Evolutionary conservation across 345 rosid genomes (phyloP).

Genomic region (Eucalyptus marginata): DNA sequence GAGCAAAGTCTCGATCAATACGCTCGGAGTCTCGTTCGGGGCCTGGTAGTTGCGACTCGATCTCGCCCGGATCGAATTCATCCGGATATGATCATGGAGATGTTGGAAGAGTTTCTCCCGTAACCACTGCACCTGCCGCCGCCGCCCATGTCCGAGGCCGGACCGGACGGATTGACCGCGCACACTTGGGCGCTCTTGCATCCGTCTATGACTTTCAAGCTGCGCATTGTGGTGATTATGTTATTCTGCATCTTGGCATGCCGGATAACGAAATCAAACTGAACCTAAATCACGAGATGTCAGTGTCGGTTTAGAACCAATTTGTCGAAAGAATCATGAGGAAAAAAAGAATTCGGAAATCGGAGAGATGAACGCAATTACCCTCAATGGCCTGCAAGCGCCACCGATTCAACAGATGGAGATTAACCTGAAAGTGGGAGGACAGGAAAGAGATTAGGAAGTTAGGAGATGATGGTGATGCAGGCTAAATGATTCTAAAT

Average conservation of each 20-base stretch:
- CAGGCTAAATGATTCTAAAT: background rate
- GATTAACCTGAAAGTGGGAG: background rate
- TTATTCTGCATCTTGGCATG: slow-evolving; percentile 57
- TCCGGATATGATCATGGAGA: slow-evolving; percentile 59
- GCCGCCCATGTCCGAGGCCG: background rate
- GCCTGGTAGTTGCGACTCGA: slow-evolving; percentile 23
- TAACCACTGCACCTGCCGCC: slow-evolving; percentile 17
- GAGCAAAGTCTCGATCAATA: slow-evolving; percentile 35
- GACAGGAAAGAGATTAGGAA: background rate
- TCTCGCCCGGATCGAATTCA: slow-evolving; percentile 43
- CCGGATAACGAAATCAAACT: background rate
- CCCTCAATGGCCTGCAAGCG: background rate
- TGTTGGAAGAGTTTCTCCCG: slow-evolving; percentile 70
- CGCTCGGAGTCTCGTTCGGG: background rate
- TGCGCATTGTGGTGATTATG: slow-evolving; percentile 77
- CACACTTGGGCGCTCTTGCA: slow-evolving; percentile 71
- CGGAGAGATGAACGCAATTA: background rate
- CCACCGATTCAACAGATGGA: background rate
- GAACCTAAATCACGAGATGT: background rate
- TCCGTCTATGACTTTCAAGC: slow-evolving; percentile 69
- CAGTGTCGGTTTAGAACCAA: background rate
- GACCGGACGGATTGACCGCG: slow-evolving; percentile 38
- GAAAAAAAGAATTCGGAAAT: background rate
- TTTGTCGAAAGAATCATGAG: background rate
- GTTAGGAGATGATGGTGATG: background rate